Conservation (phyloP, 2,329 filamentous ascomycete genomes). For the Aspergillus aculeatinus region DNA sequence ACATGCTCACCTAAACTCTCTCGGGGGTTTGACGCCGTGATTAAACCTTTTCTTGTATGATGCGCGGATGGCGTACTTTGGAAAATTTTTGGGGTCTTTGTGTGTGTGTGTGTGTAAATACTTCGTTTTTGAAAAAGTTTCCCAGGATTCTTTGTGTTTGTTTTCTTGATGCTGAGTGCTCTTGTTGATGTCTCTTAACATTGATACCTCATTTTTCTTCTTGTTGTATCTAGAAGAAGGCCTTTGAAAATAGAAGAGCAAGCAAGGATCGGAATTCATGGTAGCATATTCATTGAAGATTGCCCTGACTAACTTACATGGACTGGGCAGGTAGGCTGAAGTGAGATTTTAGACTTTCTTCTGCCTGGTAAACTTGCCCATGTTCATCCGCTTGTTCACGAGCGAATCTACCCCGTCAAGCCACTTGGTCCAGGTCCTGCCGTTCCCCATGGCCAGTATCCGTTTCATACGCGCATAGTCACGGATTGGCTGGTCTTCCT, state of each 20-base stretch:
- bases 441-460: constrained; percentile 19
- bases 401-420: constrained; percentile 23
- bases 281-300: too few relatives aligned
- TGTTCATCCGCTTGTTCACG: constrained; percentile 23
- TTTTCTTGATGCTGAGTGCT: not conserved
- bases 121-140: not conserved
- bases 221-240: not conserved
- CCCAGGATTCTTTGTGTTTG: not conserved
- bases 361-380: constrained; percentile 9
- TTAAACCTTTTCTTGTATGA: not conserved
- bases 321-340: not conserved
- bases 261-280: not conserved
- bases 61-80: not conserved
- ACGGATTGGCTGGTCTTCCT: constrained; percentile 21
- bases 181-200: not conserved
- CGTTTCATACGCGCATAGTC: constrained; percentile 23
- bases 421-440: constrained; percentile 22
- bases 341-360: not conserved
- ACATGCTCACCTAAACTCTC: constrained; percentile 73
- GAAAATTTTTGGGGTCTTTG: not conserved
- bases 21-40: not conserved
- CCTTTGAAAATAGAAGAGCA: not conserved
- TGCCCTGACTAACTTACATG: too few relatives aligned
- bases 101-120: not conserved
- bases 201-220: not conserved